phyloP scores from a whole-genome alignment of 1,284 basidiomycete species.

The Puccinia polysora region DNA sequence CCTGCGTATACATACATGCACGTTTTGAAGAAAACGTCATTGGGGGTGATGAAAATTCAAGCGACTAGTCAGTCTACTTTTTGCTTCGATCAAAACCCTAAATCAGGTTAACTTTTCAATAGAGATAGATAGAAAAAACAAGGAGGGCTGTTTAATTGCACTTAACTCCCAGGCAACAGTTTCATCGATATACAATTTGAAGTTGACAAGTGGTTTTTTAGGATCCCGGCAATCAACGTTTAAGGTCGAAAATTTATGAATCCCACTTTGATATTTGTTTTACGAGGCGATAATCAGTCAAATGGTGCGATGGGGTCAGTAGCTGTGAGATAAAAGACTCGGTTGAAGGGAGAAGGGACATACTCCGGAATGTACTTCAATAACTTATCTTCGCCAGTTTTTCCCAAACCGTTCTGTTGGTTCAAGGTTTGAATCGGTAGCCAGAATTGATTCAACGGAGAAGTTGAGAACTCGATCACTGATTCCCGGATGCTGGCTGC shows the following conservation, averaged over 20 bases:
- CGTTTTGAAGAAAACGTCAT: background rate
- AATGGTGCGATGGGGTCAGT: background rate
- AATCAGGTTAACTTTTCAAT: too few species aligned
- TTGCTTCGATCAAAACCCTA: background rate
- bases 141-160: too few species aligned
- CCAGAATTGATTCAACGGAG: slow-evolving; percentile 66
- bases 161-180: slow-evolving; percentile 60
- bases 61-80: background rate
- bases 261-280: slow-evolving; percentile 46
- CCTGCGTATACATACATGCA: background rate
- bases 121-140: too few species aligned
- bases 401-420: slow-evolving; percentile 53
- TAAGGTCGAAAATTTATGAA: slow-evolving; percentile 60
- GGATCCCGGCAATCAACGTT: slow-evolving; percentile 67
- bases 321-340: slow-evolving; percentile 57
- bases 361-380: slow-evolving; percentile 58
- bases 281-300: too few species aligned
- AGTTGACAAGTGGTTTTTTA: slow-evolving; percentile 58
- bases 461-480: slow-evolving; percentile 61
- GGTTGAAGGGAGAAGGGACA: slow-evolving; percentile 49
- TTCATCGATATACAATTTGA: slow-evolving; percentile 62
- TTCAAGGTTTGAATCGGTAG: slow-evolving; percentile 55
- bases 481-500: slow-evolving; percentile 58
- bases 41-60: background rate
- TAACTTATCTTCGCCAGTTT: slow-evolving; percentile 62